A percentile compares a stretch with the other conserved stretches of the same genome.
These are phyloP conservation scores for Phytophthora syringae DNA, from an alignment of 352 stramenopile genomes.

Conservation along the genomic window DNA sequence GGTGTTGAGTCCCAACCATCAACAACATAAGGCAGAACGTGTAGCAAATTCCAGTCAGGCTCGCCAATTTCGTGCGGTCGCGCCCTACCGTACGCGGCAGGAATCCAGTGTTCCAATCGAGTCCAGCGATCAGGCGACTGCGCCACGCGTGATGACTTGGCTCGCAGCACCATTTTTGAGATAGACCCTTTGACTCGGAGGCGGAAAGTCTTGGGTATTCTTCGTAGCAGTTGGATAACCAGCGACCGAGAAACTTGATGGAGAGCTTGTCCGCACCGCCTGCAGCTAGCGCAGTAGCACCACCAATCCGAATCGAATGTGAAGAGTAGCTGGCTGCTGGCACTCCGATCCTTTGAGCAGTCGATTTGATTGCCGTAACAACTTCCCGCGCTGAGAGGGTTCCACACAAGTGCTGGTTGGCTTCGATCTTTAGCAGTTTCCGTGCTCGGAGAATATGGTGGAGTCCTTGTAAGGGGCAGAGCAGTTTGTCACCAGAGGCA, in stretches of 20 bases:
- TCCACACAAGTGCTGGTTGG: background rate
- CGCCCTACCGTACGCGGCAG: too few relatives aligned
- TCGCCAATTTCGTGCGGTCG: too few relatives aligned
- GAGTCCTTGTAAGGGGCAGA: background rate
- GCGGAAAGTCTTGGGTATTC: conserved; percentile 4
- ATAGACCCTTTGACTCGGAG: background rate
- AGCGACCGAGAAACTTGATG: conserved; percentile 12
- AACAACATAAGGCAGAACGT: too few relatives aligned
- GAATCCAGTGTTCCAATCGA: too few relatives aligned
- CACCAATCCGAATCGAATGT: conserved; percentile 16
- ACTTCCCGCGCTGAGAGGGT: background rate
- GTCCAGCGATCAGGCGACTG: too few relatives aligned
- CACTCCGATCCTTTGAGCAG: background rate
- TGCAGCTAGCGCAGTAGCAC: background rate
- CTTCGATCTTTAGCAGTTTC: background rate
- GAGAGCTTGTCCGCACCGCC: background rate
- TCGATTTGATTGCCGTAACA: background rate
- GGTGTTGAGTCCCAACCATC: too few relatives aligned
- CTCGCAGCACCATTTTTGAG: too few relatives aligned
- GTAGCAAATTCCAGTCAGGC: too few relatives aligned
- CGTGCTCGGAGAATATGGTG: background rate
- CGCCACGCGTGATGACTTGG: too few relatives aligned
- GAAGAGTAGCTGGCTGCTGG: conserved; percentile 5
- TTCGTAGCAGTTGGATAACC: conserved; percentile 14
- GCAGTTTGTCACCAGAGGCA: background rate